phyloP scores from a whole-genome alignment of 2,329 filamentous ascomycete genomes.

The Trichoderma koningiopsis region DNA sequence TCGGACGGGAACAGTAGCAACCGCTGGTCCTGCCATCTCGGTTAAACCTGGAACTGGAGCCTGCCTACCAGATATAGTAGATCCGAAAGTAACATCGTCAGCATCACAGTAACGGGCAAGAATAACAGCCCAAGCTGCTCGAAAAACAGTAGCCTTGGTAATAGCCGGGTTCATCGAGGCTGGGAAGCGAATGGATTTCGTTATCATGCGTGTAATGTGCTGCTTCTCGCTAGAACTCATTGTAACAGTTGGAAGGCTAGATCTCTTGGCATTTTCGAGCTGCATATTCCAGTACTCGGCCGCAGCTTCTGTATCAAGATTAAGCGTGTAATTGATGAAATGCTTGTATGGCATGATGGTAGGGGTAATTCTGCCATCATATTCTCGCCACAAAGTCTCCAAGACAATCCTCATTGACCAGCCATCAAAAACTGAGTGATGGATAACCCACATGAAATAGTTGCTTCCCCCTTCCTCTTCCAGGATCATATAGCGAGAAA shows the following conservation, averaged over 20 bases:
- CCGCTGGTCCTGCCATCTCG: slow-evolving; percentile 27
- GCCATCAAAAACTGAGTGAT: slow-evolving; percentile 37
- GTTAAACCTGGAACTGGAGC: slow-evolving; percentile 25
- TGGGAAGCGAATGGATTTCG: slow-evolving; percentile 15
- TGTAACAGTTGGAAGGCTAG: slow-evolving; percentile 23
- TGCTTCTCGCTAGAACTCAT: neutral
- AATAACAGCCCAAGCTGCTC: slow-evolving; percentile 35
- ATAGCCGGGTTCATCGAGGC: slow-evolving; percentile 14
- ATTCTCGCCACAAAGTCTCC: slow-evolving; percentile 24
- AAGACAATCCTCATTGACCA: slow-evolving; percentile 31
- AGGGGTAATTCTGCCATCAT: neutral
- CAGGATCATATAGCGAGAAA: slow-evolving; percentile 6
- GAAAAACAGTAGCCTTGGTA: slow-evolving; percentile 31
- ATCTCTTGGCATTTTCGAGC: slow-evolving; percentile 23
- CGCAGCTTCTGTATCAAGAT: slow-evolving; percentile 18
- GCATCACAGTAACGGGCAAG: slow-evolving; percentile 22
- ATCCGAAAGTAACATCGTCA: slow-evolving; percentile 22
- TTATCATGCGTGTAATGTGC: slow-evolving; percentile 17
- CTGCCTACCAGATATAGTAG: slow-evolving; percentile 29
- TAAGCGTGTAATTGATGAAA: slow-evolving; percentile 19
- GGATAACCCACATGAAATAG: slow-evolving; percentile 33
- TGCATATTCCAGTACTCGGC: slow-evolving; percentile 27
- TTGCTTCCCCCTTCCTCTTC: neutral
- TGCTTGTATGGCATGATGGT: neutral
- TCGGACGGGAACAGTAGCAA: slow-evolving; percentile 29